Base-by-base conservation (phyloP, 1,284 basidiomycete genomes). In the Neotropicomus parvogracilis region DNA sequence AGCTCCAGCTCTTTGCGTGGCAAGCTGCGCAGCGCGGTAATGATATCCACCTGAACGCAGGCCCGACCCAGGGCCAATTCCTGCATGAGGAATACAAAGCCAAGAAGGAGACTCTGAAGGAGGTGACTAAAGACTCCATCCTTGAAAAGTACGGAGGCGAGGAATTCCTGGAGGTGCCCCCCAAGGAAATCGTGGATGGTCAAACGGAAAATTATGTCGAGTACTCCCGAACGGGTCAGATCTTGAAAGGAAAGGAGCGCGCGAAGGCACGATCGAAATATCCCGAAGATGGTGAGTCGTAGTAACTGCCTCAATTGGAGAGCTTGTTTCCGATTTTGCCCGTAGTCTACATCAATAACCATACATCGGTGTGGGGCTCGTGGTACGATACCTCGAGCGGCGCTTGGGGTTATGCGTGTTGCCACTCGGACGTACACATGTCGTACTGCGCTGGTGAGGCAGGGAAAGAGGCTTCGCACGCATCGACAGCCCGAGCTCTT, bases 171-270 rank as follows among this genome's bases (percentile, higher is more conserved):
- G 85, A 94, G 67, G 80, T 79, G 31, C 83, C 85, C 9, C 93
- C 97, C 9, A 86, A 83, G 62, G 95, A 99, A 70, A 75, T 99
- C 29, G 69, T 93, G 32, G 83, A 85, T 52, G 97, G 97, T 0
- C 95, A 98, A 72, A 95, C 94, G 28, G 97, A 99, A 69, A 81
- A 95, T 54, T 99, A 99, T 57, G 90, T 98, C 39, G 97, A 99
- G 71, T 99, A 98, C 69, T 95, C 92, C 48, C 77, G 92, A 50
- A 82, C 90, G 4, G 97, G 97, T 19, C 85, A 91, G 64, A 77
- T 98, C 46, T 79, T 98, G 59, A 94, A 91, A 69, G 95, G 97
- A n/a, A 80, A 82, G 54, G 94, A 97, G 70, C 78, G 83, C 45
- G 89, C 84, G 0, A 91, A 89, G 67, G 81, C 81, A 13, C 79